Conservation (phyloP, 208 protist species). For the Trypanosoma avium region DNA sequence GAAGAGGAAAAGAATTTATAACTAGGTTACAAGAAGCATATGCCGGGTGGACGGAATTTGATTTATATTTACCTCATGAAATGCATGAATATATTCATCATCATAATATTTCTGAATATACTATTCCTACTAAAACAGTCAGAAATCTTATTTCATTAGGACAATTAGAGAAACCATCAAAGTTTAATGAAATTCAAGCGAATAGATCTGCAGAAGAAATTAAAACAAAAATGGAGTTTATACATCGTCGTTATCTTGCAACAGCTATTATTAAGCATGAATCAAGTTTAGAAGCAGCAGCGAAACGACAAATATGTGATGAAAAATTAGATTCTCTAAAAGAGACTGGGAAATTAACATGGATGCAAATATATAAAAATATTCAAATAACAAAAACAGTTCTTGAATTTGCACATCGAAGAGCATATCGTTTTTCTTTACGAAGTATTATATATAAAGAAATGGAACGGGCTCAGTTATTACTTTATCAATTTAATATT, state of each 20-base stretch:
- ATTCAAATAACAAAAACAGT: constrained; percentile 35
- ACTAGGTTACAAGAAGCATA: constrained; percentile 57
- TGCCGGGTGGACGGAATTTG: constrained; percentile 53
- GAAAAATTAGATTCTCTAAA: not conserved
- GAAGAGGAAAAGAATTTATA: constrained; percentile 56
- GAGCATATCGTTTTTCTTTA: constrained; percentile 54
- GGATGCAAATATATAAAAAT: constrained; percentile 27
- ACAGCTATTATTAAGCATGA: constrained; percentile 38
- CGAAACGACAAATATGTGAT: not conserved
- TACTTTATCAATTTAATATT: constrained; percentile 35
- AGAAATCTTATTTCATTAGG: constrained; percentile 32
- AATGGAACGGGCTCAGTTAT: constrained; percentile 42
- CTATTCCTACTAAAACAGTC: constrained; percentile 35
- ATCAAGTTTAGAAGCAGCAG: constrained; percentile 26
- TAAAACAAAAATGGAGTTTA: constrained; percentile 18
- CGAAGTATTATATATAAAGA: constrained; percentile 29
- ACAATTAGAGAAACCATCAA: constrained; percentile 40
- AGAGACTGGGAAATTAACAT: constrained; percentile 21
- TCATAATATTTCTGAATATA: constrained; percentile 32
- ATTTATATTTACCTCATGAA: constrained; percentile 40
- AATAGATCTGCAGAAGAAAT: constrained; percentile 37
- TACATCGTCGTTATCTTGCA: constrained; percentile 40
- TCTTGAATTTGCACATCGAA: constrained; percentile 52
- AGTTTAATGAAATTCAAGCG: constrained; percentile 51
- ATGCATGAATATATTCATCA: constrained; percentile 15